Percentiles rank a stretch among this genome's conserved stretches.
phyloP scores from a whole-genome alignment of 257 asterid genomes.

The Salvia miltiorrhiza region DNA sequence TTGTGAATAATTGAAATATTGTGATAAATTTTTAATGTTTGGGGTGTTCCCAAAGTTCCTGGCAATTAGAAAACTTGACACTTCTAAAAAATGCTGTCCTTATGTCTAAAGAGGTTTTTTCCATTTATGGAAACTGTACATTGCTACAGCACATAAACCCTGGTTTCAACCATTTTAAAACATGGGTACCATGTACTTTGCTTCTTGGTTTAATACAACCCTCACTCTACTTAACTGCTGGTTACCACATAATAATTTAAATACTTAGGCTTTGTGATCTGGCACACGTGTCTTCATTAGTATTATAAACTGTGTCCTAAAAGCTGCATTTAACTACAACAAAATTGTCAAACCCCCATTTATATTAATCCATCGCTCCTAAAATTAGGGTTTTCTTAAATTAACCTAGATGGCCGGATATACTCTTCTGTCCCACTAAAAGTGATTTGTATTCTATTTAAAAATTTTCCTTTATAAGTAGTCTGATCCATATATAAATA shows the following conservation, averaged over 20 bases:
- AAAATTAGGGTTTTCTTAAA: slow-evolving; percentile 33
- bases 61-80: slow-evolving; percentile 28
- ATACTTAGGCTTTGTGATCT: neutral
- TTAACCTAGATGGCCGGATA: slow-evolving; percentile 5
- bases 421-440: too few species aligned
- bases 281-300: slow-evolving; percentile 26
- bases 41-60: slow-evolving; percentile 21
- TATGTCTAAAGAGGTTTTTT: slow-evolving; percentile 33
- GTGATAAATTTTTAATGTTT: neutral
- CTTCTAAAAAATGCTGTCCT: slow-evolving; percentile 23
- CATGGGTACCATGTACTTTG: slow-evolving; percentile 34
- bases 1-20: neutral
- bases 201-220: slow-evolving; percentile 28
- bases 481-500: too few species aligned
- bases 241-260: slow-evolving; percentile 16
- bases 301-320: neutral
- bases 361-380: slow-evolving; percentile 1
- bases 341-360: neutral
- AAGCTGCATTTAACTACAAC: neutral
- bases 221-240: slow-evolving; percentile 31
- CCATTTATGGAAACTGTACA: slow-evolving; percentile 37
- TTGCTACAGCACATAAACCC: slow-evolving; percentile 31
- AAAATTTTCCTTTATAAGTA: too few species aligned
- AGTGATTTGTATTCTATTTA: too few species aligned
- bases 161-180: slow-evolving; percentile 19